Base-by-base conservation (phyloP, 305 asterid genomes). In the Andrographis paniculata region DNA sequence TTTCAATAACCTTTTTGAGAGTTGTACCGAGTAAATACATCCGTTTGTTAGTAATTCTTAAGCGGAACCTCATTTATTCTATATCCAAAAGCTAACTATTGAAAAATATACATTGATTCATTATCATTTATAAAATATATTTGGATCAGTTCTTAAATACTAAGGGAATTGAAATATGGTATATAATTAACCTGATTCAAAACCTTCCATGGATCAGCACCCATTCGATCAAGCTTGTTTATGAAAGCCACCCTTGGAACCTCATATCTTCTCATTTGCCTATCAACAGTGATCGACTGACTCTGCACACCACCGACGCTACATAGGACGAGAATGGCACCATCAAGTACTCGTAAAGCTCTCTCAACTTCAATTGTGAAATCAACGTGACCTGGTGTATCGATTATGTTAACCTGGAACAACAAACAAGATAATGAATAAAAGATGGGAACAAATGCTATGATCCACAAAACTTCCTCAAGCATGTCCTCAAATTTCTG, bases 271-370 rank as follows among this genome's bases (percentile, higher is more conserved):
- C 93, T 77, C 99, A 91, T 91, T 71, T 91, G 99, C 75, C 99
- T 74, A 61, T 91, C 99, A 58, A 91, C 99, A 5, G 99, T 91
- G 42, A 91, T 91, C 27, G 96, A 91, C 70, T 91, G 96, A 75
- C 99, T 91, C 72, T 91, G 99, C 31, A 91, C 99, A 53, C 99
- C 99, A 59, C 99, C 99, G 64, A 91, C 99, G 55, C 95, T 79
- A 72, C 99, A 91, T 48, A 91, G 79, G 37, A 91, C 99, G 45
- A 91, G 94, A 70, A 91, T 58, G 45, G 96, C 99, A 20, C 99
- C 96, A 72, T 91, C 99, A 55, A 91, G 93, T 20, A 91, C 99
- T 61, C 94, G 95, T 56, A 91, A 73, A 64, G 99, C 99, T 69
- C 99, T 81, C 81, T 91, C 99, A 46, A 91, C 99, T 73, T 91